Evolutionary conservation across 2,329 filamentous ascomycete species (phyloP), one percentile per base, ranked within the genome.

Genomic region (Cordyceps sp.): DNA sequence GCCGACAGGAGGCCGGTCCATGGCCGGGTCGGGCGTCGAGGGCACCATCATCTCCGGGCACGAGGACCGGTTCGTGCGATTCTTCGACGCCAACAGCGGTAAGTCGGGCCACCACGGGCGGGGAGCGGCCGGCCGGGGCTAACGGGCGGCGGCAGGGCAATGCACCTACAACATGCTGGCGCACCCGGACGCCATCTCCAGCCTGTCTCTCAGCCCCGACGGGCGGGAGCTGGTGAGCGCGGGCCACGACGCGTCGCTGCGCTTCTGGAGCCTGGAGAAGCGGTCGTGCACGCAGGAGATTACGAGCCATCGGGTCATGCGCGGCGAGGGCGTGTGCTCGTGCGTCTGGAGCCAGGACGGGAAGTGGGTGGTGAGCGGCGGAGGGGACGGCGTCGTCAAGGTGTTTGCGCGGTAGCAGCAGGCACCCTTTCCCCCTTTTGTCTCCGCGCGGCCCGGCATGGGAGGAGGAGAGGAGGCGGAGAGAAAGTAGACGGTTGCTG

Each of bases 11-110:
- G 81, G 66, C 23, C 59, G 66, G 21, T 61, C 62, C 1, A 66
- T 65, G 58, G 76, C 77, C 7, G 79, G 76, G 32, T 83, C 78
- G 35, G 80, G 80, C 22, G 76, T 93, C 1, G 86, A 94, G 54
- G 90, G 90, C 10, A 82, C 92, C 16, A 81, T 98, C 36, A 94
- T 98, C 41, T 92, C 82, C 38, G 90, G 90, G 41, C 88, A 98
- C 50, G 90, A 98, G 61, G 90, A 98, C 58, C 77, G 82, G 44
- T 94, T 85, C 48, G 85, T 98, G 44, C 71, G 88, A 42, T 93
- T 98, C 66, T 98, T 93, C 53, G 90, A 98, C 63, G 90, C 90
- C 39, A 96, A 98, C 51, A 93, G 84, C 58, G 90, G 90, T 96
- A 78, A 57, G 82, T 72, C 28, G 4, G 15, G 7, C 5, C 14